These are phyloP conservation scores for Pseudogymnoascus verrucosus DNA, from an alignment of 2,329 filamentous ascomycete genomes.

Conservation along the genomic window DNA sequence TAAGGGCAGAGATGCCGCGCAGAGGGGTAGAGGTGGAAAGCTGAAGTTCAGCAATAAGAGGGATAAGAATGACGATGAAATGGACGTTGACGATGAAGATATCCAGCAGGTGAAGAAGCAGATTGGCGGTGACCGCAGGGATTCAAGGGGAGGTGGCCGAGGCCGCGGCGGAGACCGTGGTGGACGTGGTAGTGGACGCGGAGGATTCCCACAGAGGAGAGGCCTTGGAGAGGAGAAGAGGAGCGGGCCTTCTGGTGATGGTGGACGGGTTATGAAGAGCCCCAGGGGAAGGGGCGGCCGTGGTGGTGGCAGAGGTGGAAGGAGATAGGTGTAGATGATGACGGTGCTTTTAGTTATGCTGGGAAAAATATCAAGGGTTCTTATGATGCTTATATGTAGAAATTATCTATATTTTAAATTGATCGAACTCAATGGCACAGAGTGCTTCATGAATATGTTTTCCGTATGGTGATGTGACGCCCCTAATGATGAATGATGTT, in stretches of 20 bases:
- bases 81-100: constrained; percentile 40
- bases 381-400: constrained; percentile 7
- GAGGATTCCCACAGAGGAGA: constrained; percentile 40
- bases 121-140: constrained; percentile 25
- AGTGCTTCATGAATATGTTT: not conserved
- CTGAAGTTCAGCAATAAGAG: constrained; percentile 64
- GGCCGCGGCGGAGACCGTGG: constrained; percentile 28
- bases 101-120: constrained; percentile 45
- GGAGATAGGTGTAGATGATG: constrained; percentile 16
- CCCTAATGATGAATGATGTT: not conserved
- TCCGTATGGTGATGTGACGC: not conserved
- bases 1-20: constrained; percentile 57
- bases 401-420: constrained; percentile 1
- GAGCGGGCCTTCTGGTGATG: constrained; percentile 17
- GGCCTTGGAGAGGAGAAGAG: constrained; percentile 38
- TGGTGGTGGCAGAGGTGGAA: constrained; percentile 21
- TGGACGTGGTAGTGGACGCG: constrained; percentile 32
- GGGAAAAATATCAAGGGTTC: constrained; percentile 5
- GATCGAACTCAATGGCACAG: not conserved
- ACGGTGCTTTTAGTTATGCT: constrained; percentile 2
- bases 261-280: constrained; percentile 25
- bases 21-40: constrained; percentile 57
- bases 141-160: constrained; percentile 28
- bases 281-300: not conserved
- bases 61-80: constrained; percentile 46